Conservation (phyloP, 1,284 basidiomycete genomes). For the Puccinia novopanici region DNA sequence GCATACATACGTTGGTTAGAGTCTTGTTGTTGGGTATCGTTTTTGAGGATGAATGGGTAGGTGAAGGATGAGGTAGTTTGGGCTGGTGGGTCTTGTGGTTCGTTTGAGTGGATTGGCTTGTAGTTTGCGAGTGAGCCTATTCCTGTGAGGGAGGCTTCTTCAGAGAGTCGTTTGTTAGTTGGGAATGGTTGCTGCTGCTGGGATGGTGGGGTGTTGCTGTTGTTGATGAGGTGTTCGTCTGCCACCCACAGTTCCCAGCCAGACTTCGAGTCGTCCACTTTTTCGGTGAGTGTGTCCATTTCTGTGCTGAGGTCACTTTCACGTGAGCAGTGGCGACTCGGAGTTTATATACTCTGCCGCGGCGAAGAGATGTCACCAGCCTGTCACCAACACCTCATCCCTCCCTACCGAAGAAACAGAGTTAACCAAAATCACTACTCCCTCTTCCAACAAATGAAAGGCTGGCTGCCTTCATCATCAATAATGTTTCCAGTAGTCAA, state of each 20-base stretch:
- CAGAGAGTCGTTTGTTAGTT: not conserved
- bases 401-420: too few relatives aligned
- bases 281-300: conserved; percentile 21
- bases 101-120: conserved; percentile 4
- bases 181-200: not conserved
- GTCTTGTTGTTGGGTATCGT: not conserved
- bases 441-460: too few relatives aligned
- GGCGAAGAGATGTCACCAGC: too few relatives aligned
- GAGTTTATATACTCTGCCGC: too few relatives aligned
- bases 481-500: too few relatives aligned
- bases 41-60: not conserved
- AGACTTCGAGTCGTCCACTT: conserved; percentile 21
- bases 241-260: conserved; percentile 51
- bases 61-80: not conserved
- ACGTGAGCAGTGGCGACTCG: too few relatives aligned
- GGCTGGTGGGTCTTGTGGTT: not conserved
- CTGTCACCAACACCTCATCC: too few relatives aligned
- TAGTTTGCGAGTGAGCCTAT: conserved; percentile 33
- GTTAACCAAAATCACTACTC: too few relatives aligned
- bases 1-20: not conserved
- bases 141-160: conserved; percentile 29
- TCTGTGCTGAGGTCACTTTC: not conserved
- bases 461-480: too few relatives aligned
- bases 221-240: conserved; percentile 39
- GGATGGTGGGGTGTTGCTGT: not conserved